Conservation (phyloP, 2,329 filamentous ascomycete species). For the Drechslerella coelobrocha region DNA sequence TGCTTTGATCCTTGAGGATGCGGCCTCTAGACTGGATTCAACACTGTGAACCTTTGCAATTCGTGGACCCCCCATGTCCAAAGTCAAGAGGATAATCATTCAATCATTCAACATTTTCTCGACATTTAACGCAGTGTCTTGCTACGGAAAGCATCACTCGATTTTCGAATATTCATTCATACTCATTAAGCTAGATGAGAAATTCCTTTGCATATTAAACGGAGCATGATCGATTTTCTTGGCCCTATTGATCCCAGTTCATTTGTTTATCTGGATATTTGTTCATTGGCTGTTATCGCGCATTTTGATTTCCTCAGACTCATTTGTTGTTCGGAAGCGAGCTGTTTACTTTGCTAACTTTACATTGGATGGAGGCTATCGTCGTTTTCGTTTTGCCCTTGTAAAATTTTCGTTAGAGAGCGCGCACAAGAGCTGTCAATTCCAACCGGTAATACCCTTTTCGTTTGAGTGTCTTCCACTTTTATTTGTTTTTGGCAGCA, state of each 20-base stretch:
- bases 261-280: slow-evolving; percentile 5
- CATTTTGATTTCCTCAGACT: slow-evolving; percentile 13
- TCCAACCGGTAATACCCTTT: slow-evolving; percentile 35
- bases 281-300: background rate
- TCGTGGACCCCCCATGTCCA: background rate
- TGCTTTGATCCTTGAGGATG: slow-evolving; percentile 71
- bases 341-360: slow-evolving; percentile 41
- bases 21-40: slow-evolving; percentile 46
- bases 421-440: slow-evolving; percentile 35
- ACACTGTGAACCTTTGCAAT: background rate
- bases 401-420: slow-evolving; percentile 45
- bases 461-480: slow-evolving; percentile 28
- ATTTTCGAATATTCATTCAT: background rate
- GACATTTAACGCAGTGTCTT: background rate
- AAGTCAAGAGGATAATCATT: background rate
- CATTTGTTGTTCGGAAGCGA: slow-evolving; percentile 26
- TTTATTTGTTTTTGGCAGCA: slow-evolving; percentile 33
- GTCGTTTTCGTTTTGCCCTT: slow-evolving; percentile 47
- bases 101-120: slow-evolving; percentile 1
- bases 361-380: slow-evolving; percentile 48
- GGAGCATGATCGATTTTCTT: slow-evolving; percentile 46
- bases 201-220: slow-evolving; percentile 35
- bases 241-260: slow-evolving; percentile 16
- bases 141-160: background rate
- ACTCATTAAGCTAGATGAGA: slow-evolving; percentile 36